phyloP scores from a whole-genome alignment of 2,329 filamentous ascomycete genomes.

The Sporothrix luriei region DNA sequence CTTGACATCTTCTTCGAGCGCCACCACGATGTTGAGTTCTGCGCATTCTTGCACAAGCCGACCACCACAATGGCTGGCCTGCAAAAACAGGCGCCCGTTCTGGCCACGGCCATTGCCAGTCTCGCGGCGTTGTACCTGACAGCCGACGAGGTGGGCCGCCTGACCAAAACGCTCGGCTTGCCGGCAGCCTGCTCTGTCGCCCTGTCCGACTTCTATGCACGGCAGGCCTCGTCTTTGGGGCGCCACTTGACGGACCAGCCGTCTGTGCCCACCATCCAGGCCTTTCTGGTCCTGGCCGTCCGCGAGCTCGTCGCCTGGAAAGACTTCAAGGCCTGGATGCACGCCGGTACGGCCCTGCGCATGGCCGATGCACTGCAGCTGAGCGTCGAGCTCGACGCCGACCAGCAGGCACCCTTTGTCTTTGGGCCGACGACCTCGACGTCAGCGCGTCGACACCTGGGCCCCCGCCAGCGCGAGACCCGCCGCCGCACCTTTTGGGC shows the following conservation, averaged over 20 bases:
- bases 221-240: background rate
- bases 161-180: background rate
- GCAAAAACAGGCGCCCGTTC: background rate
- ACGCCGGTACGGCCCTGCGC: conserved; percentile 33
- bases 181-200: background rate
- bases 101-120: conserved; percentile 13
- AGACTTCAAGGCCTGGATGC: conserved; percentile 27
- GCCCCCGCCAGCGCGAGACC: conserved; percentile 31
- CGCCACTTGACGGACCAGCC: conserved; percentile 10
- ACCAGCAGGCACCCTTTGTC: background rate
- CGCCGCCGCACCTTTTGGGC: conserved; percentile 32
- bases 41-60: conserved; percentile 22
- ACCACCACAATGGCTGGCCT: conserved; percentile 5
- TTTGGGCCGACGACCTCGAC: too few relatives aligned
- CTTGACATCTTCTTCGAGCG: conserved; percentile 23
- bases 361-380: conserved; percentile 40
- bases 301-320: conserved; percentile 19
- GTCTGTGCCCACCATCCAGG: conserved; percentile 7
- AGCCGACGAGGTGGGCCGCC: background rate
- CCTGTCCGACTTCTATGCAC: conserved; percentile 3
- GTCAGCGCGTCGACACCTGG: background rate
- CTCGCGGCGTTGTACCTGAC: background rate
- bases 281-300: conserved; percentile 8
- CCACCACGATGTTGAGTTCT: conserved; percentile 27
- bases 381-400: conserved; percentile 27